Evolutionary conservation across 768 basidiomycete species (phyloP), one percentile per base, ranked within the genome.

Genomic region (Rhodotorula paludigena): DNA sequence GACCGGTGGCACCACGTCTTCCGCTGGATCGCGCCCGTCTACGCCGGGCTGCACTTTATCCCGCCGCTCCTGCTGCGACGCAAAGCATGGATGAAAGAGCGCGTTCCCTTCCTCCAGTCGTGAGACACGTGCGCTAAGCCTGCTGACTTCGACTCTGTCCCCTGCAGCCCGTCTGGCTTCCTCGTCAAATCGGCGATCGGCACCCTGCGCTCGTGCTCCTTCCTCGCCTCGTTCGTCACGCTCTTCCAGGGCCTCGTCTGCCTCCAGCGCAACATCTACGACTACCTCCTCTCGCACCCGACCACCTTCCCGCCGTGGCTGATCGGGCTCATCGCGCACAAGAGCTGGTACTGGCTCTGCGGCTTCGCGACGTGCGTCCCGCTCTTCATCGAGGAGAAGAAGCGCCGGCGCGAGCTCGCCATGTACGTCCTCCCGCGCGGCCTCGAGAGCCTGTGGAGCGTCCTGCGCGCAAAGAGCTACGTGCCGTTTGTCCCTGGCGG

Each of bases 371-470:
- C 88, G 16, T 91, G 90, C 20, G 73, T 94, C 18, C 83, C 90
- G 14, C 79, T 98, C 55, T 85, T 96, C 64, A 83, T 93, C 6
- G 94, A 98, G 75, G 92, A 90, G 75, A 87, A 85, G 80, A 83
- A 87, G 74, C 82, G 94, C n/a, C 83, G 92, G 9, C 88, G 85
- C 2, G 94, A 98, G 79, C 80, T 97, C 70, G 91, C 92, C 68
- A 90, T 92, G 91, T 71, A 79, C 57, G 78, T 80, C 38, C 79
- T 97, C 33, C 94, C 94, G 8, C 90, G 92, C 77, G 90, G 85
- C 0, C 77, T 98, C 42, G 92, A 98, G 80, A 90, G 89, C 60
- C 84, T 85, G n/a, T 97, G 92, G 92, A 82, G 86, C 1, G 85
- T 86, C 76, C 84, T 87, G 15, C 79, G 89, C 33, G 88, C 88